A percentile compares a stretch with the other conserved stretches of the same genome.
phyloP scores from a whole-genome alignment of 371 early-diverging fungal species.

The Mucor sp. region DNA sequence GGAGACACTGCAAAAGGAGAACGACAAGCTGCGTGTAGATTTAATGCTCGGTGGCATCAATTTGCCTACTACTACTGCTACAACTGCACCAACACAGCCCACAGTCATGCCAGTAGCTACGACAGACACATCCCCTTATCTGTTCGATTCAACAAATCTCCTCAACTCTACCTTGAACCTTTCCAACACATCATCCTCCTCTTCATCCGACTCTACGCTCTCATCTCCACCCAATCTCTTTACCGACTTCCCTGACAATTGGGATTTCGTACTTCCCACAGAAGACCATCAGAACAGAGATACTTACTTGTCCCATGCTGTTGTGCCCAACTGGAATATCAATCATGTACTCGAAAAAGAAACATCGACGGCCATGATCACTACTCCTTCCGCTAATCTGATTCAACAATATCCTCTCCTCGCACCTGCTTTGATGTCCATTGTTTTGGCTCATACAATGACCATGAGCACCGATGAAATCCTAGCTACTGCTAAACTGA shows the following conservation, averaged over 20 bases:
- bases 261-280: slow-evolving; percentile 28
- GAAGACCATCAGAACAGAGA: slow-evolving; percentile 7
- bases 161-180: slow-evolving; percentile 7
- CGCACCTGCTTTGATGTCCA: slow-evolving; percentile 50
- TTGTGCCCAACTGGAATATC: slow-evolving; percentile 48
- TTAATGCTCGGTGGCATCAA: slow-evolving; percentile 23
- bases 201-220: slow-evolving; percentile 24
- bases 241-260: slow-evolving; percentile 23
- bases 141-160: slow-evolving; percentile 14
- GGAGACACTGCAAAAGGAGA: slow-evolving; percentile 36
- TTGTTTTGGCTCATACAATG: slow-evolving; percentile 47
- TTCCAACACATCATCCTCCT: slow-evolving; percentile 21
- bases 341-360: slow-evolving; percentile 29
- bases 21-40: slow-evolving; percentile 38
- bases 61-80: slow-evolving; percentile 4
- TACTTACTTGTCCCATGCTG: slow-evolving; percentile 42
- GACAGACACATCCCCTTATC: slow-evolving; percentile 5
- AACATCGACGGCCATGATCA: neutral
- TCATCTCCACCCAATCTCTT: slow-evolving; percentile 33
- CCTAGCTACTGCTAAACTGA: slow-evolving; percentile 27
- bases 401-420: slow-evolving; percentile 39
- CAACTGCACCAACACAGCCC: neutral
- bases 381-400: neutral
- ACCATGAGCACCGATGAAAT: slow-evolving; percentile 43
- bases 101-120: neutral